Evolutionary conservation across 1,284 basidiomycete genomes (phyloP).

Genomic region (Puccinia polysora): DNA sequence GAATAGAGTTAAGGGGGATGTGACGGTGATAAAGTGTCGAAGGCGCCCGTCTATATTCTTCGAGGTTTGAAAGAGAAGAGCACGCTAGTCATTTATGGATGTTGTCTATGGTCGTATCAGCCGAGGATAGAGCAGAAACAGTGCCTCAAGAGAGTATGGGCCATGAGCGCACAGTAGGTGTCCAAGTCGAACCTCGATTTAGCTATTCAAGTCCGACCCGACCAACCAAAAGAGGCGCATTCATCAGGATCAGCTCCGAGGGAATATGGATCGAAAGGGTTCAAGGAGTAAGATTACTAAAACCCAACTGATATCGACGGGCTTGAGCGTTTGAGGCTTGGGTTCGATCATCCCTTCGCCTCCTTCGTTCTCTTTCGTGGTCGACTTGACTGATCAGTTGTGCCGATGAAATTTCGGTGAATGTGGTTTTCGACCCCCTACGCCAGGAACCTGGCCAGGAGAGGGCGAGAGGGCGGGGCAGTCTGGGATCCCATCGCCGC

Average conservation of each 20-base stretch:
- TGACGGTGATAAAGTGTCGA: constrained; percentile 57
- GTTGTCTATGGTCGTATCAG: not conserved
- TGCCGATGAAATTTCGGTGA: too few species aligned
- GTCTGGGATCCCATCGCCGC: too few species aligned
- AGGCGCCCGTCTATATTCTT: constrained; percentile 54
- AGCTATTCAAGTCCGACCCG: too few species aligned
- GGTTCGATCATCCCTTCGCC: too few species aligned
- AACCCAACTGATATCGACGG: constrained; percentile 41
- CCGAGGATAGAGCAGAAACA: too few species aligned
- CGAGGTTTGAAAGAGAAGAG: not conserved
- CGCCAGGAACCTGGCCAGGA: too few species aligned
- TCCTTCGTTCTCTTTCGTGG: too few species aligned
- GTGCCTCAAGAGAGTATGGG: not conserved
- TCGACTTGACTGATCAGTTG: too few species aligned
- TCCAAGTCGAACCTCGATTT: constrained; percentile 33
- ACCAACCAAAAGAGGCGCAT: not conserved
- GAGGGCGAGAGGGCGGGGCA: too few species aligned
- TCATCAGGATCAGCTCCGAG: not conserved
- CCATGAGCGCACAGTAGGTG: constrained; percentile 35
- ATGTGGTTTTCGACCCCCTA: too few species aligned
- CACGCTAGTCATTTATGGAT: not conserved
- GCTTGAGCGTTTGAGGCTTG: not conserved
- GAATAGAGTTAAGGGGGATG: constrained; percentile 58
- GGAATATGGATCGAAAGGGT: not conserved
- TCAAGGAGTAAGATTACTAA: not conserved